Evolutionary conservation across 2,329 filamentous ascomycete species (phyloP).

Genomic region (Cladosporium velox): DNA sequence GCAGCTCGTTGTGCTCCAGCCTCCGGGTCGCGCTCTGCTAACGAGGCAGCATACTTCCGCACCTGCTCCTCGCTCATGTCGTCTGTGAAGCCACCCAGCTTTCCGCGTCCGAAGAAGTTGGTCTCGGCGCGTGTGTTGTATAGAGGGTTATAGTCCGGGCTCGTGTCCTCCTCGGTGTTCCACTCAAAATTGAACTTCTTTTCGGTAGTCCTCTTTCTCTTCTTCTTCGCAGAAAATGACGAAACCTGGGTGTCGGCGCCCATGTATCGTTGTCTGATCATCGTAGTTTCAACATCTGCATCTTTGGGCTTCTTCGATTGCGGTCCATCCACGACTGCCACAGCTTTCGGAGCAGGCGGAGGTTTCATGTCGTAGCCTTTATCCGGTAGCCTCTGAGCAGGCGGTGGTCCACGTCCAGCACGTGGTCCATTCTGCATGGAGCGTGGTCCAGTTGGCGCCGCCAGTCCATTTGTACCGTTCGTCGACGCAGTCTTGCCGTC

Average conservation of each 20-base stretch:
- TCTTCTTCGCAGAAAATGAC: conserved; percentile 93
- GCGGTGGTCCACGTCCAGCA: conserved; percentile 45
- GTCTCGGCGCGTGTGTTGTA: conserved; percentile 69
- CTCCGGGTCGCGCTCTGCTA: conserved; percentile 74
- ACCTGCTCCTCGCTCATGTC: conserved; percentile 55
- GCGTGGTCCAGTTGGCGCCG: conserved; percentile 71
- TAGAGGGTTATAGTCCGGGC: conserved; percentile 76
- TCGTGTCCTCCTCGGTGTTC: conserved; percentile 94
- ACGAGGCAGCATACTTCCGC: conserved; percentile 63
- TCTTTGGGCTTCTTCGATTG: conserved; percentile 49
- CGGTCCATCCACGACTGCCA: conserved; percentile 31
- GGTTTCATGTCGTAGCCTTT: conserved; percentile 54
- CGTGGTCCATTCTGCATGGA: conserved; percentile 62
- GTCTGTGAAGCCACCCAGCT: conserved; percentile 67
- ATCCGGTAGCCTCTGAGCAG: conserved; percentile 37
- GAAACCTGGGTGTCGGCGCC: conserved; percentile 84
- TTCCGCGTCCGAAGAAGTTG: conserved; percentile 69
- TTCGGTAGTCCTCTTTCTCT: conserved; percentile 86
- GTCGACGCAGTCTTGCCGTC: conserved; percentile 18
- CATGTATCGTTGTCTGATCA: conserved; percentile 83
- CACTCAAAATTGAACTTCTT: conserved; percentile 99
- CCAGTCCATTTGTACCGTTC: conserved; percentile 22
- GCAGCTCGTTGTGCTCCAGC: conserved; percentile 74
- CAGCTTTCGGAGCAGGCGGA: conserved; percentile 50
- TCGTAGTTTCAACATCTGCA: conserved; percentile 68